These are phyloP conservation scores for Astrocystis sublimbata DNA, from an alignment of 495 filamentous ascomycete genomes.

Conservation along the genomic window DNA sequence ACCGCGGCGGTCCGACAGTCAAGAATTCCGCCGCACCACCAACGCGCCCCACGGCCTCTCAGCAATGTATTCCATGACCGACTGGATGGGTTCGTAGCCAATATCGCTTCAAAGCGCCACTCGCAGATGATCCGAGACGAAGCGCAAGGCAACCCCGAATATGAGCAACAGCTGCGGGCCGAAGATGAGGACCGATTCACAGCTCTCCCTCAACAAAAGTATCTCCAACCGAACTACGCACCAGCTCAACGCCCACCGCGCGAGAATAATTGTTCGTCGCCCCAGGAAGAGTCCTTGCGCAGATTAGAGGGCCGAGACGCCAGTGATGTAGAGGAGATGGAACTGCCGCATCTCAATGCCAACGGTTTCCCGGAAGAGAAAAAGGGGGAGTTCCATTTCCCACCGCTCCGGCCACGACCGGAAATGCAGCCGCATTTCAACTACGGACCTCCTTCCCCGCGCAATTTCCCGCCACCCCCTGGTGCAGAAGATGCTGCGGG, in stretches of 20 bases:
- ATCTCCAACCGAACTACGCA: conserved; percentile 52
- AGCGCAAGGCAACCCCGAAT: conserved; percentile 74
- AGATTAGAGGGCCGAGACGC: conserved; percentile 44
- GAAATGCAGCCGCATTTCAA: conserved; percentile 51
- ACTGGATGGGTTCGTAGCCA: conserved; percentile 77
- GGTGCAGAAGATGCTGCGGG: conserved; percentile 9
- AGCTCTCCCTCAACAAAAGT: conserved; percentile 67
- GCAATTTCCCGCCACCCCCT: conserved; percentile 21
- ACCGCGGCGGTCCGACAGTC: conserved; percentile 67
- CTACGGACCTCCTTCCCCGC: conserved; percentile 50
- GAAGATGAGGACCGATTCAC: conserved; percentile 86
- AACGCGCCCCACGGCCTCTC: conserved; percentile 58
- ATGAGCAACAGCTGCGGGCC: conserved; percentile 75
- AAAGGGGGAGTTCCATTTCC: conserved; percentile 56
- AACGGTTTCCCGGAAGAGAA: conserved; percentile 33
- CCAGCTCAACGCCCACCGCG: conserved; percentile 46
- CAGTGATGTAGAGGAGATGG: conserved; percentile 21
- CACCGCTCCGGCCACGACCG: conserved; percentile 44
- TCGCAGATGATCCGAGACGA: conserved; percentile 77
- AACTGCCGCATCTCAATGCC: conserved; percentile 14
- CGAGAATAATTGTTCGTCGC: conserved; percentile 33
- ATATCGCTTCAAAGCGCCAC: conserved; percentile 78
- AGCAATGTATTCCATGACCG: conserved; percentile 77
- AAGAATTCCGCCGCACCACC: conserved; percentile 34
- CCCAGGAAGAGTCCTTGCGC: conserved; percentile 46